Percentiles rank a stretch among this genome's conserved stretches.
These are phyloP conservation scores for Chaetomium sp. DNA, from an alignment of 2,329 filamentous ascomycete species.

Conservation along the genomic window DNA sequence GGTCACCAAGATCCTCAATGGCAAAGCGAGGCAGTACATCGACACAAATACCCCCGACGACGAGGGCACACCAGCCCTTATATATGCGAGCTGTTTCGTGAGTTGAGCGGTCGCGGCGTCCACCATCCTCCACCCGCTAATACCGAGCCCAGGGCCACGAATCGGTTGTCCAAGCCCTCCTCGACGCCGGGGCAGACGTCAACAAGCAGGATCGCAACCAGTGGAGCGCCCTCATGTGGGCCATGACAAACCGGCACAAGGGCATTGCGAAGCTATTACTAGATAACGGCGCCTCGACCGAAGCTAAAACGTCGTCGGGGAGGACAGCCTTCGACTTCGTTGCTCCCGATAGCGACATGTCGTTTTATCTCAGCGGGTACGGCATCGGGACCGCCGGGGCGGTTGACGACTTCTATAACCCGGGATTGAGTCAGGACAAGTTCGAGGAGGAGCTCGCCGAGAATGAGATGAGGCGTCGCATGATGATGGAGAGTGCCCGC, in stretches of 20 bases:
- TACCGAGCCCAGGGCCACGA: constrained; percentile 70
- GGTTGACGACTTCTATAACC: constrained; percentile 88
- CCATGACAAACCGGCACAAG: constrained; percentile 98
- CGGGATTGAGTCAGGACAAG: constrained; percentile 86
- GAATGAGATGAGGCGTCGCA: constrained; percentile 89
- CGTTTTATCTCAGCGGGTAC: constrained; percentile 93
- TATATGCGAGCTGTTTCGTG: constrained; percentile 98
- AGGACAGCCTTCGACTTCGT: constrained; percentile 96
- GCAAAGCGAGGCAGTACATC: constrained; percentile 72
- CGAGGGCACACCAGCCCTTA: constrained; percentile 92
- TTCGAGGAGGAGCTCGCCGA: constrained; percentile 98
- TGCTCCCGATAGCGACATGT: constrained; percentile 93
- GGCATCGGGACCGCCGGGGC: constrained; percentile 79
- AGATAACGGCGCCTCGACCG: constrained; percentile 91
- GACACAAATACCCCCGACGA: constrained; percentile 88
- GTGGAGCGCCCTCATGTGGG: constrained; percentile 99
- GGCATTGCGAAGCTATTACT: constrained; percentile 89
- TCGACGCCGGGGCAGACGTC: constrained; percentile 83
- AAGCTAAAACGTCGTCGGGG: constrained; percentile 91
- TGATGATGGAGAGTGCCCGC: constrained; percentile 99
- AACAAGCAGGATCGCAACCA: constrained; percentile 94
- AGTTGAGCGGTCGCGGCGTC: constrained; percentile 41
- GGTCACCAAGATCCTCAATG: constrained; percentile 73
- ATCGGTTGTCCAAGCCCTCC: constrained; percentile 78
- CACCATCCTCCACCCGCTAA: constrained; percentile 24